Evolutionary conservation across 139 green algal species (phyloP).

Genomic region (Monoraphidium neglectum): DNA sequence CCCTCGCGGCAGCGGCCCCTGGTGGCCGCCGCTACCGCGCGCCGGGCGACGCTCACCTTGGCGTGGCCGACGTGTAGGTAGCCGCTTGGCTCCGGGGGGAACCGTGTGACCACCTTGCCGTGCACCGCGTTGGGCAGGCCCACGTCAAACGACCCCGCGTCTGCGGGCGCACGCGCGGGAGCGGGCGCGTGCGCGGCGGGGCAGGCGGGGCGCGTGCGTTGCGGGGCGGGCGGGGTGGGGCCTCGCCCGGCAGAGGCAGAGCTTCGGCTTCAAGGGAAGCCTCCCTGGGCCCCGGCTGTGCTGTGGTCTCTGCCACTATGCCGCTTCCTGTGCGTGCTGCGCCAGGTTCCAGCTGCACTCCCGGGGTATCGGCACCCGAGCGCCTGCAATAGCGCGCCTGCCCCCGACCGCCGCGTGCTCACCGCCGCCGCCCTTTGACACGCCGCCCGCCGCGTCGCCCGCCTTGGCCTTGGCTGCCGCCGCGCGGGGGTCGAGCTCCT

Average conservation of each 20-base stretch:
- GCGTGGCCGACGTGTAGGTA: slow-evolving; percentile 96
- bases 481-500: slow-evolving; percentile 44
- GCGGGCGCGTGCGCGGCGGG: background rate
- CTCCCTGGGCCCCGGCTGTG: too few species aligned
- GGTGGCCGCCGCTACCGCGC: too few species aligned
- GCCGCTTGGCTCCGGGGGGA: slow-evolving; percentile 95
- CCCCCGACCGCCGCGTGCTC: background rate
- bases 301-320: too few species aligned
- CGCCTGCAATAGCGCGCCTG: too few species aligned
- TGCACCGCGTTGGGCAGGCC: slow-evolving; percentile 72
- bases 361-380: too few species aligned
- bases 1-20: too few species aligned
- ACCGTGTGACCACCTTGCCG: slow-evolving; percentile 97
- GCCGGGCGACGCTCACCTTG: slow-evolving; percentile 79
- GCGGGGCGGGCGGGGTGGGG: too few species aligned
- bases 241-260: too few species aligned
- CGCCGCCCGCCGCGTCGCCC: slow-evolving; percentile 24
- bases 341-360: too few species aligned
- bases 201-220: background rate
- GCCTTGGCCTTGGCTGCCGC: slow-evolving; percentile 30
- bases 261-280: too few species aligned
- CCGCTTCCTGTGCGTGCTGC: too few species aligned
- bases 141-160: slow-evolving; percentile 85
- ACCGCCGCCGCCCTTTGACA: slow-evolving; percentile 41
- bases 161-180: background rate